Evolutionary conservation across 2,329 filamentous ascomycete genomes (phyloP).

Genomic region (Colletotrichum sp.): DNA sequence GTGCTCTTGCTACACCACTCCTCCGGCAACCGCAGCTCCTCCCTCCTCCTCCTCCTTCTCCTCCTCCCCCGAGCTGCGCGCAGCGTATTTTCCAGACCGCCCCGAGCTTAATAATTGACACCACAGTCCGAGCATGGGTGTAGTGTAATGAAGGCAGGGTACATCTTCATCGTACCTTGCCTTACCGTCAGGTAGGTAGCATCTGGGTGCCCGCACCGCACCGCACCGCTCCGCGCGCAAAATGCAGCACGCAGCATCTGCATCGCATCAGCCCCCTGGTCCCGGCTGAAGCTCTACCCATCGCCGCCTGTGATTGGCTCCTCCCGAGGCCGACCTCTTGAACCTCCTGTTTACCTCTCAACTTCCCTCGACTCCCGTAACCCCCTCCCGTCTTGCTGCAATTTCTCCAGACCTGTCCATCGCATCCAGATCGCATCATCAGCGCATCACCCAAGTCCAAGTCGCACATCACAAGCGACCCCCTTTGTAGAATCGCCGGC

Average conservation of each 20-base stretch:
- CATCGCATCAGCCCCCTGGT: constrained; percentile 23
- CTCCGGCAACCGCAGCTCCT: not conserved
- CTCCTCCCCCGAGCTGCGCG: not conserved
- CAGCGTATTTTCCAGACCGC: not conserved
- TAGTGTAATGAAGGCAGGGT: not conserved
- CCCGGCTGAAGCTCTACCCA: constrained; percentile 21
- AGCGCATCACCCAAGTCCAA: not conserved
- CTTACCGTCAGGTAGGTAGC: not conserved
- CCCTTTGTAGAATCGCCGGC: not conserved
- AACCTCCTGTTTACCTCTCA: constrained; percentile 22
- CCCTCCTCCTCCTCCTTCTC: not conserved
- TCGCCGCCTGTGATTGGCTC: constrained; percentile 17
- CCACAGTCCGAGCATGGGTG: not conserved
- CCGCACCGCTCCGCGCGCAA: constrained; percentile 16
- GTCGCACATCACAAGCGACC: constrained; percentile 7
- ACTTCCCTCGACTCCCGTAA: constrained; percentile 13
- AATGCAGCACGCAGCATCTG: constrained; percentile 8
- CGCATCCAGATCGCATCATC: constrained; percentile 10
- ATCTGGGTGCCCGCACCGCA: constrained; percentile 5
- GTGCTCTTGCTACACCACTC: not conserved
- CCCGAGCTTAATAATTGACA: not conserved
- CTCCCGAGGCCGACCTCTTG: constrained; percentile 12
- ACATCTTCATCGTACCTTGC: not conserved
- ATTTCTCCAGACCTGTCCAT: constrained; percentile 5
- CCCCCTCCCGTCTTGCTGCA: constrained; percentile 9